Base-by-base conservation (phyloP, 2,329 filamentous ascomycete species). In the Xylariaceae sp. region DNA sequence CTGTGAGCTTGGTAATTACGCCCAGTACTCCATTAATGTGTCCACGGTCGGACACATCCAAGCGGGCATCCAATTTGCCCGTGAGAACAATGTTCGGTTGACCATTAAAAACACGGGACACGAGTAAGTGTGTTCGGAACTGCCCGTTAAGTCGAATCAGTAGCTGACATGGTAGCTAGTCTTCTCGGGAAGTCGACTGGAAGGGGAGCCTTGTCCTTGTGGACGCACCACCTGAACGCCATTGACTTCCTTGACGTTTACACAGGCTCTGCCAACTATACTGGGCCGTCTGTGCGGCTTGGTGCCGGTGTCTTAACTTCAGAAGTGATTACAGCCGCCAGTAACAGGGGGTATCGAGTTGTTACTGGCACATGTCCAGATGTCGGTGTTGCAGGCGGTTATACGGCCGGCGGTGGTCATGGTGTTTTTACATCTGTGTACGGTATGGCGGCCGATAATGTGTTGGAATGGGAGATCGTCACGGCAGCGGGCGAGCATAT, bases 171-270 rank as follows among this genome's bases (percentile, higher is more conserved):
- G 14, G 5, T 16, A 7, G 3, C 3, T 36, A 64, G 61, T 49
- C 74, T 67, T 51, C 68, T 77, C 9, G 83, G 82, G 28, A 81
- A 78, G 50, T 81, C 78, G 0, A 81, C 80, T 0, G 83, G 82
- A 12, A 74, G 76, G 0, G 81, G 81, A 7, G 74, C 77, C 1
- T 60, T 83, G 2, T 72, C 72, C 0, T 57, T 83, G 4, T 82
- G 81, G 79, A 80, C 73, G 4, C 77, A 80, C 45, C 62, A 78
- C 53, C 60, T 83, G 4, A 79, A 80, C 33, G 64, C 70, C 6
- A 76, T 76, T 19, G 49, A 70, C 2, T 26, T 43, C 16, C 33
- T 58, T 14, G 19, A 46, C 17, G 8, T 45, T 3, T 54, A 54
- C 14, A 14, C 9, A 1, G 36, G 26, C 1, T 2, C 4, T 16